These are phyloP conservation scores for Alternaria rosae DNA, from an alignment of 2,329 filamentous ascomycete species.

Conservation along the genomic window DNA sequence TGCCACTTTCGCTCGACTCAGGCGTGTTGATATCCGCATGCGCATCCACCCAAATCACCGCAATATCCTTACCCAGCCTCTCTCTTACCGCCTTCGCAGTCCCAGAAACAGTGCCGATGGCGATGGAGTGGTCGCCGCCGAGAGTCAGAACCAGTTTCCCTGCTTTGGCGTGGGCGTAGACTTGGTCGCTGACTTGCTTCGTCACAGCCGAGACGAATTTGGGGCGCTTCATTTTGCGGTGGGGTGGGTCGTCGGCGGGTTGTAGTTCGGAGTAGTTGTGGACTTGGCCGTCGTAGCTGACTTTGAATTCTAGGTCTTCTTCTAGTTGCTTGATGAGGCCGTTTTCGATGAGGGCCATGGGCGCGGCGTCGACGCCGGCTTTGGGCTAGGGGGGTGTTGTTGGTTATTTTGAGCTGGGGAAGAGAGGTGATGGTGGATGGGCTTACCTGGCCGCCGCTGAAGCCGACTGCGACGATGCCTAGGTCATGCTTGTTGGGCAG, in stretches of 20 bases:
- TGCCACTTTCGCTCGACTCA: constrained; percentile 86
- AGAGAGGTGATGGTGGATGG: neutral
- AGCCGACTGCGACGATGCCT: constrained; percentile 92
- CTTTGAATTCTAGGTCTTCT: constrained; percentile 85
- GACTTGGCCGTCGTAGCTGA: constrained; percentile 82
- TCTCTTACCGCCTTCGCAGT: constrained; percentile 87
- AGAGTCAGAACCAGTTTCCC: constrained; percentile 91
- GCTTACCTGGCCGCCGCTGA: constrained; percentile 91
- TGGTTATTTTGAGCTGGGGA: neutral
- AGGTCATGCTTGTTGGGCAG: constrained; percentile 80
- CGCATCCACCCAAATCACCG: constrained; percentile 98
- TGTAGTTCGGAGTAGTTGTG: constrained; percentile 82
- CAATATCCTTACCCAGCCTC: constrained; percentile 80
- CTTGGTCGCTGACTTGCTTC: constrained; percentile 77
- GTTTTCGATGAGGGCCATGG: constrained; percentile 84
- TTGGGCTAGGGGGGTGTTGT: constrained; percentile 70
- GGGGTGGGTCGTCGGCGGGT: constrained; percentile 75
- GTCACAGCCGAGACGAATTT: constrained; percentile 86
- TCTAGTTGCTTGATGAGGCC: constrained; percentile 85
- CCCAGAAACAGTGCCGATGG: constrained; percentile 90
- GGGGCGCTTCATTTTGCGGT: constrained; percentile 95
- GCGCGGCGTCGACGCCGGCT: constrained; percentile 88
- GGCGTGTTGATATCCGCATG: constrained; percentile 98
- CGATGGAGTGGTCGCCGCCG: constrained; percentile 95
- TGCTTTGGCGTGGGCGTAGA: constrained; percentile 82